Conservation (phyloP, 1,284 basidiomycete species). For the Acaromyces ingoldii region DNA sequence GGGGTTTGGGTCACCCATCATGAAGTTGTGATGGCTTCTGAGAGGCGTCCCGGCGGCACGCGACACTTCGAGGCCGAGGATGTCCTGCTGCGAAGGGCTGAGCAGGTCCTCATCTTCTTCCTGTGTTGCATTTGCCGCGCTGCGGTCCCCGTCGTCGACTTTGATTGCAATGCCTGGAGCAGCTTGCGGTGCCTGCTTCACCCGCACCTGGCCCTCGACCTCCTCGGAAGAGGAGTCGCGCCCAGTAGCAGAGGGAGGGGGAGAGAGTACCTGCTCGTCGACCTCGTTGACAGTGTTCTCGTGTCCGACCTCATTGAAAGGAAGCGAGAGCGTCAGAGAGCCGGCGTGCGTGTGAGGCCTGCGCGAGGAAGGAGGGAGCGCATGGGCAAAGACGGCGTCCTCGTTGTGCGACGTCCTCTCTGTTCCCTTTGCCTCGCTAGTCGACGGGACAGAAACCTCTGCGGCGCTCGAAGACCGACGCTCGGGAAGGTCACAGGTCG, state of each 20-base stretch:
- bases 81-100: too few relatives aligned
- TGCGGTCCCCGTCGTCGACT: too few relatives aligned
- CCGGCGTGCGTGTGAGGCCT: conserved; percentile 10
- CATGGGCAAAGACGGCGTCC: conserved; percentile 13
- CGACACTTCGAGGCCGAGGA: too few relatives aligned
- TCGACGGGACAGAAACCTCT: neutral
- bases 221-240: too few relatives aligned
- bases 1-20: too few relatives aligned
- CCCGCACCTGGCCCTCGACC: too few relatives aligned
- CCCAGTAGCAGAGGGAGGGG: too few relatives aligned
- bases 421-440: neutral
- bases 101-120: too few relatives aligned
- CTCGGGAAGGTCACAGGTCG: conserved; percentile 7
- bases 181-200: neutral
- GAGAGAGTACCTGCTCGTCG: neutral
- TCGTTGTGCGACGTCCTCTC: neutral
- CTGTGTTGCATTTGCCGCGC: neutral
- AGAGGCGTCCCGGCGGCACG: too few relatives aligned
- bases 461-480: neutral
- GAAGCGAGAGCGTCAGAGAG: conserved; percentile 11
- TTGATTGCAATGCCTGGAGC: too few relatives aligned
- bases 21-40: too few relatives aligned
- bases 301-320: conserved; percentile 4
- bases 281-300: neutral
- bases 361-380: conserved; percentile 7